phyloP scores from a whole-genome alignment of 2,329 filamentous ascomycete genomes.

The Alternaria sp. region DNA sequence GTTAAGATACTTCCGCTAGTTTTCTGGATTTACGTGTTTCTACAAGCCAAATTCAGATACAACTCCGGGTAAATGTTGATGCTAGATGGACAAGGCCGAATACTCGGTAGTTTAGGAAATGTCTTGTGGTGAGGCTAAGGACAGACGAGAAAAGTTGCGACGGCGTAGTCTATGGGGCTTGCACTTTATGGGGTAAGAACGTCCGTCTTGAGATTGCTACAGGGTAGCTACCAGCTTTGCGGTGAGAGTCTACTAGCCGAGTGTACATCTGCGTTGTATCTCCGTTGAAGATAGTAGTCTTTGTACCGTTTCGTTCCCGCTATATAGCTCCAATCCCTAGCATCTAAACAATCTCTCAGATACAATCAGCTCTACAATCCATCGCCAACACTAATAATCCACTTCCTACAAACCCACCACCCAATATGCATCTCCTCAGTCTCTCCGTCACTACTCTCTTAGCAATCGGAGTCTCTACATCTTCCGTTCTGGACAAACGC shows the following conservation, averaged over 20 bases:
- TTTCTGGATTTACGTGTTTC: background rate
- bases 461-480: slow-evolving; percentile 2
- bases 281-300: background rate
- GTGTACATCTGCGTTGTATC: background rate
- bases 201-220: background rate
- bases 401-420: background rate
- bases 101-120: slow-evolving; percentile 4
- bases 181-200: slow-evolving; percentile 1
- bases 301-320: background rate
- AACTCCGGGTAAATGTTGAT: slow-evolving; percentile 2
- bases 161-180: slow-evolving; percentile 3
- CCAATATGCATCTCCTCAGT: slow-evolving; percentile 14
- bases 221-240: background rate
- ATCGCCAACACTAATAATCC: background rate
- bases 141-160: background rate
- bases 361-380: slow-evolving; percentile 3
- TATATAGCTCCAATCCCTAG: background rate
- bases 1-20: slow-evolving; percentile 1
- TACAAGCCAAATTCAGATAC: slow-evolving; percentile 5
- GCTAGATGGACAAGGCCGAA: background rate
- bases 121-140: slow-evolving; percentile 1
- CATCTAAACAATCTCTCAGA: background rate
- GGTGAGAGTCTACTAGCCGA: background rate
- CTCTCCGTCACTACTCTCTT: slow-evolving; percentile 15
- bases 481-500: slow-evolving; percentile 21